A percentile compares a stretch with the other conserved stretches of the same genome.
phyloP scores from a whole-genome alignment of 176 grass and related monocot genomes.

The Paspalum vaginatum region DNA sequence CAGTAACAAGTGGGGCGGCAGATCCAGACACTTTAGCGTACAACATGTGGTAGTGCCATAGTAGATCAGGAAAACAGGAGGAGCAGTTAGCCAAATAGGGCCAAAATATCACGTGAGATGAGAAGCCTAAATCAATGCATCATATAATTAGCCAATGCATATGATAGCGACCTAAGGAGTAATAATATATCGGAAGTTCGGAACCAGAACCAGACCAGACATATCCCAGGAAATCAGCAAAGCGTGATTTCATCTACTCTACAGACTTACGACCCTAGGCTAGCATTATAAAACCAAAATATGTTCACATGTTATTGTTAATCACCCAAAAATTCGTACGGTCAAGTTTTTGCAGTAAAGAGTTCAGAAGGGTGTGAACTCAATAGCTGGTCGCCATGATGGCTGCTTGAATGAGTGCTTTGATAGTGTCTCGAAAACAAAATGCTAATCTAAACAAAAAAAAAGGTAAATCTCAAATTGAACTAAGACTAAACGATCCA shows the following conservation, averaged over 20 bases:
- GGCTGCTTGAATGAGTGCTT: not conserved
- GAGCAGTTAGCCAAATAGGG: not conserved
- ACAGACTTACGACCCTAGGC: not conserved
- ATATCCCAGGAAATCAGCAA: slow-evolving; percentile 26
- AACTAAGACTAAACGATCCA: slow-evolving; percentile 23
- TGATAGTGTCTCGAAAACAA: not conserved
- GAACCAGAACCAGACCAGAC: not conserved
- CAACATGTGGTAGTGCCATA: not conserved
- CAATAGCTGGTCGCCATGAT: not conserved
- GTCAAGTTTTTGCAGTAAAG: not conserved
- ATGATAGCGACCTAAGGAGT: slow-evolving; percentile 7
- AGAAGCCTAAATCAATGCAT: slow-evolving; percentile 28
- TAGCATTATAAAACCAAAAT: slow-evolving; percentile 3
- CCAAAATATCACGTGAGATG: slow-evolving; percentile 15
- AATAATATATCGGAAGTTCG: slow-evolving; percentile 1
- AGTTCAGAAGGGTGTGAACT: not conserved
- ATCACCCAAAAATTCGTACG: not conserved
- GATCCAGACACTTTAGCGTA: not conserved
- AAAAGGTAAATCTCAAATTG: not conserved
- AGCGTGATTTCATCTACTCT: not conserved
- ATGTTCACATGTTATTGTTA: not conserved
- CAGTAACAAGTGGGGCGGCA: not conserved
- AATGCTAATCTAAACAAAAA: not conserved
- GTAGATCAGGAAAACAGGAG: not conserved
- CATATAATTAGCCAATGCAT: slow-evolving; percentile 23